Evolutionary conservation across 139 green algal genomes (phyloP), one percentile per base, ranked within the genome.

Genomic region (Micractinium conductrix): DNA sequence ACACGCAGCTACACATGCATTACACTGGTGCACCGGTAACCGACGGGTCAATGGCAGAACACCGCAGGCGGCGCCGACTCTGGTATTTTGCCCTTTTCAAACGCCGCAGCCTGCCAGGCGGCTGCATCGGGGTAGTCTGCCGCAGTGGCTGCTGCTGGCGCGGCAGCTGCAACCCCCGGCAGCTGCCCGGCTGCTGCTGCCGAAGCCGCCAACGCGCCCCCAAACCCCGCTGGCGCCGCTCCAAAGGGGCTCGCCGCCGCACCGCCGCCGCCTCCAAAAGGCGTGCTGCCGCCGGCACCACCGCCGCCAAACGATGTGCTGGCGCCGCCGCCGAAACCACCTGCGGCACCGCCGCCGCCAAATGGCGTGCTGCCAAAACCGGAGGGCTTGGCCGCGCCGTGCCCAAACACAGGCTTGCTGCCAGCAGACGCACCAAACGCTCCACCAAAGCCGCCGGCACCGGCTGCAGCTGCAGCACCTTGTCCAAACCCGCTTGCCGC

Each of bases 81-180:
- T 3, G 84, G 84, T 4, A 88, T 88, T 30, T 86, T 73, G 1
- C 75, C 75, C 40, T 73, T 74, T 22, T 81, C 78, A 67, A 88
- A 88, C 19, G 38, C 48, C 0, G 74, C 26, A 16, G 75, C 76
- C 38, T 63, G 33, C 84, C 84, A 88, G 0, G 79, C 78, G 0
- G 38, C 78, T n/a, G 42, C 55, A 37, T 83, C 30, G 1, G 50
- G 33, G 24, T 73, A 26, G 21, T 68, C 67, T 12, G 12, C 80
- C 0, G 7, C 67, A 2, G 42, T 24, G 17, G 30, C 67, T n/a
- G 10, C 53, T 16, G 75, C 48, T 67, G 74, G 19, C 19, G 53
- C 50, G 24, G 72, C 30, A 14, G 17, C 75, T 40, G 75, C 75
- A 26, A 37, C 53, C 24, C 45, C 21, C 17, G 37, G 10, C 26